These are phyloP conservation scores for Austroboletus rostrupii DNA, from an alignment of 1,284 basidiomycete genomes.

Conservation along the genomic window DNA sequence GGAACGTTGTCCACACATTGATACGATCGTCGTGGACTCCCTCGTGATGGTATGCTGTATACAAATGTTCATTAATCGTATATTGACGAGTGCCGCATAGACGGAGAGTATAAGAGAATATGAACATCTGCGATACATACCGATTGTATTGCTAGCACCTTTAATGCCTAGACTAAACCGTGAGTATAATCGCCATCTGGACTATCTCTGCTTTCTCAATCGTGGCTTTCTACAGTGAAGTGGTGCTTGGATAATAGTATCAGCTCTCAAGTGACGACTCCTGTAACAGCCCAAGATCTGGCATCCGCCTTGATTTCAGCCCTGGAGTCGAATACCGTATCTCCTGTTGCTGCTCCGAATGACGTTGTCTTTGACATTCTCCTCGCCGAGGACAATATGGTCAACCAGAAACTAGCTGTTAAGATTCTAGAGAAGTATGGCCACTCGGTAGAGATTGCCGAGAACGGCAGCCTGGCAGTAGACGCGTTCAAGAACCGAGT, in stretches of 20 bases:
- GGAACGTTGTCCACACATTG: conserved; percentile 84
- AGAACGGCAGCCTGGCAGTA: conserved; percentile 91
- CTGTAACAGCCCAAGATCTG: conserved; percentile 85
- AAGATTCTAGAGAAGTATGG: conserved; percentile 98
- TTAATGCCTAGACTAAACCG: conserved; percentile 70
- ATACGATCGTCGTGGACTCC: conserved; percentile 94
- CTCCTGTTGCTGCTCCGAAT: conserved; percentile 74
- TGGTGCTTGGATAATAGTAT: conserved; percentile 92
- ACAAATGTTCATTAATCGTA: background rate
- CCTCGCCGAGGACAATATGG: conserved; percentile 97
- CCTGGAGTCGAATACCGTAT: conserved; percentile 88
- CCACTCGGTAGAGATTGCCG: conserved; percentile 94
- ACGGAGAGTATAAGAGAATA: conserved; percentile 87
- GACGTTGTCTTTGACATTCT: conserved; percentile 90
- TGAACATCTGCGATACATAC: conserved; percentile 95
- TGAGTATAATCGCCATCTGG: conserved; percentile 37
- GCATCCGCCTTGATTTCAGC: conserved; percentile 92
- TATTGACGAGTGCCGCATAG: conserved; percentile 37
- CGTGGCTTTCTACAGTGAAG: conserved; percentile 54
- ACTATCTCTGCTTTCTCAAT: conserved; percentile 5
- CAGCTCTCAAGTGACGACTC: conserved; percentile 87
- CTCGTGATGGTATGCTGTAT: conserved; percentile 66
- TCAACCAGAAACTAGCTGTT: conserved; percentile 96
- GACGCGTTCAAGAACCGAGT: conserved; percentile 83
- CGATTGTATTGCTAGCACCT: conserved; percentile 90